These are phyloP conservation scores for Rhodamnia rubescens DNA, from an alignment of 345 rosid genomes.

Conservation along the genomic window DNA sequence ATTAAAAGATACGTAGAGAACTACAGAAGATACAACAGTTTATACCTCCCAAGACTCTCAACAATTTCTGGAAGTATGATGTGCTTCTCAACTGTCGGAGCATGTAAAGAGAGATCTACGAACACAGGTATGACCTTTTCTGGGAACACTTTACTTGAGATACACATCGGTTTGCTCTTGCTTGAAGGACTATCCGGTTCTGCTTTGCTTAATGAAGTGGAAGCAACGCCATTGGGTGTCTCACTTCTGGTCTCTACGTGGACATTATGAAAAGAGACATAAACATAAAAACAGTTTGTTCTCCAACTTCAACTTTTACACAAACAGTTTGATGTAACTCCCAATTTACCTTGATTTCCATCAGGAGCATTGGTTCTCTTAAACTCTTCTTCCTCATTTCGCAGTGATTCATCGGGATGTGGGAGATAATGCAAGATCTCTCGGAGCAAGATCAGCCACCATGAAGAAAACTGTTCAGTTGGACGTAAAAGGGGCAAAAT, in stretches of 20 bases:
- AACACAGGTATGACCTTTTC: slow-evolving; percentile 76
- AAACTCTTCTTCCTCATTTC: slow-evolving; percentile 41
- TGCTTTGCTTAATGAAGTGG: slow-evolving; percentile 17
- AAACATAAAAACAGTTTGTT: slow-evolving; percentile 8
- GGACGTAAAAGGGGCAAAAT: slow-evolving; percentile 68
- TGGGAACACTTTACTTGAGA: slow-evolving; percentile 44
- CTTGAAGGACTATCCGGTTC: slow-evolving; percentile 19
- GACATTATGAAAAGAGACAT: no score
- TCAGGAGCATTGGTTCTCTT: slow-evolving; percentile 22
- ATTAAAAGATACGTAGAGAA: background rate
- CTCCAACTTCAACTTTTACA: background rate
- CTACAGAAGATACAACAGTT: slow-evolving; percentile 1
- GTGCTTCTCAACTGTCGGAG: slow-evolving; percentile 60
- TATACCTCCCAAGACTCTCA: slow-evolving; percentile 77
- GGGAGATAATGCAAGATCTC: slow-evolving; percentile 75
- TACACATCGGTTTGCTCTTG: slow-evolving; percentile 15
- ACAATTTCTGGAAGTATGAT: slow-evolving; percentile 70
- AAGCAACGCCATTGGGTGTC: slow-evolving; percentile 31
- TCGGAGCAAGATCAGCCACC: slow-evolving; percentile 73
- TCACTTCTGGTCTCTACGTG: slow-evolving; percentile 16
- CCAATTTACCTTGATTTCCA: slow-evolving; percentile 22
- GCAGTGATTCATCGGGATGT: slow-evolving; percentile 27
- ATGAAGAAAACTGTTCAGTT: slow-evolving; percentile 64
- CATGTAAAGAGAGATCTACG: slow-evolving; percentile 60
- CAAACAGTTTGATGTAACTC: slow-evolving; percentile 1